Evolutionary conservation across 2,329 filamentous ascomycete species (phyloP), one percentile per base, ranked within the genome.

Genomic region (Nigrograna mackinnonii): DNA sequence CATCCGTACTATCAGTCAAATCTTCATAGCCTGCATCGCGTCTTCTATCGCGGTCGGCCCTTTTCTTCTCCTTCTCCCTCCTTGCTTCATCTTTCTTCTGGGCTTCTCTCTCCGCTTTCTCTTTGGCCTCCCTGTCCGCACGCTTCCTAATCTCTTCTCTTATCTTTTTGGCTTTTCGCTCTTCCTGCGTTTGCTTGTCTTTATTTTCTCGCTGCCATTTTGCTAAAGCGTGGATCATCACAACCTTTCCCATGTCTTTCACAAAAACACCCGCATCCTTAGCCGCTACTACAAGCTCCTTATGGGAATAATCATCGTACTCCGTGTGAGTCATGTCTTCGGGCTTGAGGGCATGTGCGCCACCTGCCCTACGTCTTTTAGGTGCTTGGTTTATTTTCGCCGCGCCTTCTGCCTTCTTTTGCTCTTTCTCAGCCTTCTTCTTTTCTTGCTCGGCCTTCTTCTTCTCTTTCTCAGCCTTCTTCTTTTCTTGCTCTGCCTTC

Each of bases 201-300:
- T 14, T 22, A n/a, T 33, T 32, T 13, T 49, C 37, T 9, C 22
- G 19, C 6, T 61, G 59, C n/a, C 55, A 20, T 2, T 54, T 43
- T 6, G 51, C 59, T 4, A 66, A 35, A 4, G 39, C 43, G n/a
- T 44, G 47, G 6, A 54, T 54, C 54, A 66, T 61, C 28, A 54
- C 49, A 20, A 44, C 43, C 33, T 67, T 67, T 34, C 52, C 56
- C 56, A 64, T 59, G 20, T 66, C 60, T 22, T 64, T 62, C 11
- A 47, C 35, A n/a, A 52, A 62, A 34, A 60, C 35, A 9, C 49
- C 44, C 13, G 33, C 35, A n/a, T 50, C 56, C 13, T 51, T 55
- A 6, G 50, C 43, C 4, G 49, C 50, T 13, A 37, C 22, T 5
- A 52, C 36, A 1, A 68, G 57, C 20, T 60, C 54, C 17, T 47